Percentiles rank a stretch among this genome's conserved stretches.
Conservation (phyloP, 345 rosid genomes). For the Psidium guajava region DNA sequence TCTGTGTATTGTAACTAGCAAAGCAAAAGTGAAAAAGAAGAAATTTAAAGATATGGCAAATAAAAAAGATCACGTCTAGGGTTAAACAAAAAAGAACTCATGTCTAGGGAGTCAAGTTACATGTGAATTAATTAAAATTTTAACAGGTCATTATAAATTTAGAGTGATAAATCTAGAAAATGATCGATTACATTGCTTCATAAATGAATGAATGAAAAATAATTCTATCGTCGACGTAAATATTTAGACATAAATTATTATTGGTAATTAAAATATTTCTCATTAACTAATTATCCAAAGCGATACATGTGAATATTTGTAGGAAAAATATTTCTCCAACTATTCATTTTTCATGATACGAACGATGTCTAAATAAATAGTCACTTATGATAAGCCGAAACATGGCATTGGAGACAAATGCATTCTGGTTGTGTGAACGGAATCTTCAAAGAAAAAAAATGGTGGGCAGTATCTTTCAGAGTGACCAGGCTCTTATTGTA, state of each 20-base stretch:
- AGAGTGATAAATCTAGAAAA: not conserved
- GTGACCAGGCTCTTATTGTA: not conserved
- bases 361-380: not conserved
- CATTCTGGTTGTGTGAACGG: no score
- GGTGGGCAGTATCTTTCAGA: no score
- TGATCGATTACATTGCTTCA: no score
- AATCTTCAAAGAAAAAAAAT: no score
- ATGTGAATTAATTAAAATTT: not conserved
- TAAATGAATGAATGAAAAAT: no score
- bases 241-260: no score
- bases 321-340: not conserved
- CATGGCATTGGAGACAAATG: no score
- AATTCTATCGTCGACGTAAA: no score
- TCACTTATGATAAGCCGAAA: not conserved
- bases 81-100: no score
- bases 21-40: no score
- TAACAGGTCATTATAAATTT: not conserved
- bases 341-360: not conserved
- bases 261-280: not conserved
- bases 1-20: rapidly evolving
- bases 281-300: not conserved
- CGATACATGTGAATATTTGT: not conserved
- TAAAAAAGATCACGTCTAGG: not conserved
- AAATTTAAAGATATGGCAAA: no score
- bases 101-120: not conserved